Base-by-base conservation (phyloP, 768 basidiomycete genomes). In the Phlebiopsis flavidoalba region DNA sequence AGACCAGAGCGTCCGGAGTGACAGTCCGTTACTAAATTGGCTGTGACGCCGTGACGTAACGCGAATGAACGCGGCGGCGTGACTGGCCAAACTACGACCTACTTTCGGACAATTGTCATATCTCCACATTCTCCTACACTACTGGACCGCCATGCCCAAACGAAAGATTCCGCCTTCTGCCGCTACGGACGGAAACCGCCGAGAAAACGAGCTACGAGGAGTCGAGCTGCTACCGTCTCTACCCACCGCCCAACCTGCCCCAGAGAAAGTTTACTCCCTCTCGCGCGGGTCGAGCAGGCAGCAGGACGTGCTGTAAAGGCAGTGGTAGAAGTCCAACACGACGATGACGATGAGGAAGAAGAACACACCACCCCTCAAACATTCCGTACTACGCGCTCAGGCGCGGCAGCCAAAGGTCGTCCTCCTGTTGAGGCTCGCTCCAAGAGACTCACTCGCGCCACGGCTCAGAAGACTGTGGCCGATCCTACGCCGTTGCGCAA, bases 111-210 rank as follows among this genome's bases (percentile, higher is more conserved):
- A 24, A 17, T 26, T 11, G 22, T 58, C 46, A 12, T 37, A 19
- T 36, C 12, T 11, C n/a, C 21, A 6, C 26, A 24, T 49, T 31
- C 7, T 50, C n/a, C 51, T 17, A 15, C 59, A 11, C 22, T 3
- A 24, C 40, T 43, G 11, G 40, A 31, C 45, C 35, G 24, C 1
- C 47, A 74, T 75, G 74, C 69, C 74, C 15, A 75, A 75, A 64
- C 71, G 74, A 22, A 75, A 74, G 59, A 71, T 66, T 0, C 46
- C 65, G 1, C 2, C 60, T 17, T 40, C 53, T 10, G 46, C 59
- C 19, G 11, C 53, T 4, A 37, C 53, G 19, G 63, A n/a, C n/a
- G n/a, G n/a, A n/a, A 63, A 15, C 67, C 70, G 17, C 65, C 61
- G 11, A 56, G 64, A 63, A n/a, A 64, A 67, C 15, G 60, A 57